Conservation (phyloP, 768 basidiomycete genomes). For the Lactarius sp. region DNA sequence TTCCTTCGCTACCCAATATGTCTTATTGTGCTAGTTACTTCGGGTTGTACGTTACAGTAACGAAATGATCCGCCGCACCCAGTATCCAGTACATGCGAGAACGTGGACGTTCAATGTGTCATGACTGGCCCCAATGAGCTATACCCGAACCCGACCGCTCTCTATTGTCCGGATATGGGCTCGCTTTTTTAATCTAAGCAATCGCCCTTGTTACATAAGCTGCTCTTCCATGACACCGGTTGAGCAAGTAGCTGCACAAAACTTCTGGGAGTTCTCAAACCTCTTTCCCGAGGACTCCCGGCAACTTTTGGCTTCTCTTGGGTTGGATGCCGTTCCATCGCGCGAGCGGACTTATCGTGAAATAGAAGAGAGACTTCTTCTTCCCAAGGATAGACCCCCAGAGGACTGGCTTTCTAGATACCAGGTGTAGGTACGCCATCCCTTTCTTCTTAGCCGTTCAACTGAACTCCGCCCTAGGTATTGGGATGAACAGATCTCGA, state of each 20-base stretch:
- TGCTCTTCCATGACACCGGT: not conserved
- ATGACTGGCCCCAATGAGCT: not conserved
- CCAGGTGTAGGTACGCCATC: constrained; percentile 60
- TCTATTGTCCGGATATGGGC: no score
- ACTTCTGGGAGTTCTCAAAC: not conserved
- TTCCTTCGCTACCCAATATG: constrained; percentile 2
- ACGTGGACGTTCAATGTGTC: not conserved
- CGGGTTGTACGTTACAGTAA: constrained; percentile 13
- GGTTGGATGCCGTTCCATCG: constrained; percentile 53
- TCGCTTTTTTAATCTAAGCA: no score
- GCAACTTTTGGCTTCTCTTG: constrained; percentile 49
- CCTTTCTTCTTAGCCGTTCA: constrained; percentile 13
- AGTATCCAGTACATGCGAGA: not conserved
- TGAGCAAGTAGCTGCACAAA: not conserved
- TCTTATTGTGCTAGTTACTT: not conserved
- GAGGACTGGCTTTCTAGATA: constrained; percentile 72
- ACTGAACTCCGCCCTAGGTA: constrained; percentile 43
- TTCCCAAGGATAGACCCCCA: constrained; percentile 62
- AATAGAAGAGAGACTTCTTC: constrained; percentile 70
- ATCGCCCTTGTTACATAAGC: no score
- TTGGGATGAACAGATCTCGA: constrained; percentile 59
- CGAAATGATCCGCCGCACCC: not conserved
- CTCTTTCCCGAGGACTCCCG: constrained; percentile 34
- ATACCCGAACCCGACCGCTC: no score
- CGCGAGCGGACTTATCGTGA: constrained; percentile 55